Evolutionary conservation across 2,329 filamentous ascomycete genomes (phyloP).

Genomic region (Cercospora janseana): DNA sequence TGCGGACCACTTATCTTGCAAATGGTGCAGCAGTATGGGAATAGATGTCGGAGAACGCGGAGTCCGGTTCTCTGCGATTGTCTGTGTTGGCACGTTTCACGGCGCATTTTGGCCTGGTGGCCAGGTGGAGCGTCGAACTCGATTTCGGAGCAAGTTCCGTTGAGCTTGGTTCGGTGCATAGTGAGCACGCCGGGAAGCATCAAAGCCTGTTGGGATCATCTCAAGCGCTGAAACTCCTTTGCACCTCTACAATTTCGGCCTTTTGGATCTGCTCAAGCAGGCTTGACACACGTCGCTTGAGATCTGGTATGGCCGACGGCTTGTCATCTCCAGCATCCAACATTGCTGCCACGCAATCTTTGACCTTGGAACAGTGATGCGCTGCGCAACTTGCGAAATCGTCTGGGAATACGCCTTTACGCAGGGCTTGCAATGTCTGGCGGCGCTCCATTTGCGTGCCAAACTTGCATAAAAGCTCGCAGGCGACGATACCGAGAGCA

Average conservation of each 20-base stretch:
- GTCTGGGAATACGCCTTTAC: slow-evolving; percentile 20
- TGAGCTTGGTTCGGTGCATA: no score
- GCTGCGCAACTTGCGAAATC: slow-evolving; percentile 17
- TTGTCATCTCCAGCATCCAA: slow-evolving; percentile 8
- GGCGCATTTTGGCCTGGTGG: no score
- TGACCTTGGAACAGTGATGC: slow-evolving; percentile 12
- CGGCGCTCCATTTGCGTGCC: slow-evolving; percentile 44
- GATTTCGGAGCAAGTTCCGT: no score
- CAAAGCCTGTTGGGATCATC: no score
- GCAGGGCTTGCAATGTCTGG: slow-evolving; percentile 38
- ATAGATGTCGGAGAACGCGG: not conserved
- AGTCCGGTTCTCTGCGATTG: not conserved
- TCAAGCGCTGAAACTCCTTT: slow-evolving; percentile 9
- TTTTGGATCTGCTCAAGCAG: not conserved
- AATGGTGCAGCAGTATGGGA: not conserved
- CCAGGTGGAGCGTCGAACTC: no score
- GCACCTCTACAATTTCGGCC: not conserved
- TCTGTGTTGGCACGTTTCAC: slow-evolving; percentile 3
- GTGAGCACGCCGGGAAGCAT: no score
- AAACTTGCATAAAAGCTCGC: slow-evolving; percentile 60
- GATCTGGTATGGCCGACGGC: slow-evolving; percentile 2
- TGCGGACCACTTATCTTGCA: not conserved
- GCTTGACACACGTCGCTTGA: slow-evolving; percentile 8
- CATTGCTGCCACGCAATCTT: slow-evolving; percentile 19
- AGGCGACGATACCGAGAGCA: slow-evolving; percentile 60